Evolutionary conservation across 2,329 filamentous ascomycete species (phyloP).

Genomic region (Hansfordia pulvinata): DNA sequence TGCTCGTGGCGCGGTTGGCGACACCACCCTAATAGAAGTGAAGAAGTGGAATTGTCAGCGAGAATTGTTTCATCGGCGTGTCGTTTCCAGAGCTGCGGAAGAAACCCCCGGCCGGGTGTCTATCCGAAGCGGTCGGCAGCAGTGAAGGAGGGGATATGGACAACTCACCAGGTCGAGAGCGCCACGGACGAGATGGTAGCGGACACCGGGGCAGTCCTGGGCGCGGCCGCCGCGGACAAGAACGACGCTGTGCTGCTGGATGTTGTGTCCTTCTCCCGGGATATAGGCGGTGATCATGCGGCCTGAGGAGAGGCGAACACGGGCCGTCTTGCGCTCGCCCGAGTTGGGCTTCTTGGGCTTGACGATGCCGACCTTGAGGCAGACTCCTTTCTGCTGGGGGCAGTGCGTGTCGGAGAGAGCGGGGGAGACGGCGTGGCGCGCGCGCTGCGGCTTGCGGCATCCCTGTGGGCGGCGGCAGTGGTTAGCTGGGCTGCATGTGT

Average conservation of each 20-base stretch:
- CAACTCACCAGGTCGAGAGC: constrained; percentile 78
- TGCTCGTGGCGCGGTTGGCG: constrained; percentile 64
- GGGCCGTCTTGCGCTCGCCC: constrained; percentile 88
- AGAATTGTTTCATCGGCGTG: too few species aligned
- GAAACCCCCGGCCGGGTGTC: too few species aligned
- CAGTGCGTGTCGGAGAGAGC: constrained; percentile 56
- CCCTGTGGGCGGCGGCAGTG: constrained; percentile 29
- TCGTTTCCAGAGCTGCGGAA: neutral
- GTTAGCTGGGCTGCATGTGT: neutral
- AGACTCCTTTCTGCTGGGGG: constrained; percentile 88
- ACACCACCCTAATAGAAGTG: constrained; percentile 62
- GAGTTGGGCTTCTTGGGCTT: constrained; percentile 99
- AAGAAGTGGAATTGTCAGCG: constrained; percentile 11
- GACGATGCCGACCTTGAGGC: constrained; percentile 82
- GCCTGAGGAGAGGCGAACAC: constrained; percentile 77
- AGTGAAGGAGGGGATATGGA: neutral
- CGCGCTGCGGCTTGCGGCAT: constrained; percentile 65
- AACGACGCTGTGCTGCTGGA: constrained; percentile 97
- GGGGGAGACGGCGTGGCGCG: constrained; percentile 78
- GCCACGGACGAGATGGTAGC: constrained; percentile 85
- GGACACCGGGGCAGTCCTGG: constrained; percentile 97
- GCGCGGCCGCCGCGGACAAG: constrained; percentile 83
- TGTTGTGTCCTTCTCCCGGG: constrained; percentile 94
- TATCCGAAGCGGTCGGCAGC: too few species aligned
- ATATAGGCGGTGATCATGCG: constrained; percentile 88